Percentiles rank a stretch among this genome's conserved stretches.
phyloP scores from a whole-genome alignment of 2,329 filamentous ascomycete species.

The Chaetomium sp. region DNA sequence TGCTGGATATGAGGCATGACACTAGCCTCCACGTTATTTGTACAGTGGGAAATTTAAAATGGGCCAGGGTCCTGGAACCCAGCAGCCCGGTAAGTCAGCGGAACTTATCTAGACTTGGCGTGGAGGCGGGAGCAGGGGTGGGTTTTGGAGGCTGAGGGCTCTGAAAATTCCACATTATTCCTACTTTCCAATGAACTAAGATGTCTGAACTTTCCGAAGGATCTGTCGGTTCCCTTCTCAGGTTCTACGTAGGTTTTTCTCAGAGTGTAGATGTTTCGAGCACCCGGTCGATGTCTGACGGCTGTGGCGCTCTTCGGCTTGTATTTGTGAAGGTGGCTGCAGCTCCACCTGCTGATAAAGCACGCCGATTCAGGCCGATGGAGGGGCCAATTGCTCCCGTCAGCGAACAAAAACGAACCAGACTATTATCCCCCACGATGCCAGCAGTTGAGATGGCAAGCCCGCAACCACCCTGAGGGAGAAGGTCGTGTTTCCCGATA shows the following conservation, averaged over 20 bases:
- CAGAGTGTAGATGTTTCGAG: neutral
- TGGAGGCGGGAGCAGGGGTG: neutral
- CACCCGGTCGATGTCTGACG: neutral
- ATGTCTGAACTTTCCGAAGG: too few relatives aligned
- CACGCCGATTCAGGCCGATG: conserved; percentile 32
- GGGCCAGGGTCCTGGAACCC: neutral
- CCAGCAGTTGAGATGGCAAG: conserved; percentile 1
- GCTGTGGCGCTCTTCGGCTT: neutral
- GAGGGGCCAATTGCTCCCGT: conserved; percentile 28
- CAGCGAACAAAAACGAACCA: neutral
- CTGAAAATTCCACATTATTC: neutral
- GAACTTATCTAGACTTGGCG: neutral
- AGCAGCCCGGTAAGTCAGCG: neutral
- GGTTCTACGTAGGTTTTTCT: neutral
- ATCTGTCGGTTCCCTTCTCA: too few relatives aligned
- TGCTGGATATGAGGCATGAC: too few relatives aligned
- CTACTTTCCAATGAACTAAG: neutral
- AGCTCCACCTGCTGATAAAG: conserved; percentile 34
- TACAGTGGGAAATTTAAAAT: neutral
- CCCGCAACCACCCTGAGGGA: conserved; percentile 26
- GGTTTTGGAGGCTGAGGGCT: neutral
- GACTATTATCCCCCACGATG: conserved; percentile 7
- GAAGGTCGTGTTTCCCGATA: neutral
- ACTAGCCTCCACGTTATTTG: neutral
- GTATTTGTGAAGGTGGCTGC: neutral